Conservation (phyloP, 208 protist species). For the Novymonas esmeraldas region DNA sequence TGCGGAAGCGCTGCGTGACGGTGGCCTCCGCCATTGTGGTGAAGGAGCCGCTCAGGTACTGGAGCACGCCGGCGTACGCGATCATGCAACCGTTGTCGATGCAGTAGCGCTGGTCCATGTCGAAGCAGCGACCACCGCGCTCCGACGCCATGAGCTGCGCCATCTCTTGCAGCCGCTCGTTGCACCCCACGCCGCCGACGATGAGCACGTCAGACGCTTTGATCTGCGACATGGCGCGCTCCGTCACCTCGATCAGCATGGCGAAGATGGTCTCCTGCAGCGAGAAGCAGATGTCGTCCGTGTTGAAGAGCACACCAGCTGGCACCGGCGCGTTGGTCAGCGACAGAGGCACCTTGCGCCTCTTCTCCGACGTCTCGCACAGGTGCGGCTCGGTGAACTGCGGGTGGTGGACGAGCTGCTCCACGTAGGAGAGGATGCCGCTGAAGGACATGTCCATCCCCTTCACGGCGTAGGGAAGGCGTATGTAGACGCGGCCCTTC, state of each 20-base stretch:
- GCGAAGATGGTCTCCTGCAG: slow-evolving; percentile 99
- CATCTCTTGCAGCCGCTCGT: slow-evolving; percentile 97
- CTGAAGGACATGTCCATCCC: slow-evolving; percentile 98
- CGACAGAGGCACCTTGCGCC: slow-evolving; percentile 30
- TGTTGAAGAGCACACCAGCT: slow-evolving; percentile 77
- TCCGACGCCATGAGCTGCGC: slow-evolving; percentile 93
- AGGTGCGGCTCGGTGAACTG: slow-evolving; percentile 58
- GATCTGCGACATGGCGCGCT: slow-evolving; percentile 99
- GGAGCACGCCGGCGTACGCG: slow-evolving; percentile 96
- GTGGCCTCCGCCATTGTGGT: slow-evolving; percentile 70
- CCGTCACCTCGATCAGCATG: slow-evolving; percentile 99
- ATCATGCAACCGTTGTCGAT: slow-evolving; percentile 99
- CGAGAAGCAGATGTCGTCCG: slow-evolving; percentile 98
- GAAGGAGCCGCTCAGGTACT: slow-evolving; percentile 85
- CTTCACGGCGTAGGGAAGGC: slow-evolving; percentile 98
- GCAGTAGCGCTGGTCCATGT: slow-evolving; percentile 98
- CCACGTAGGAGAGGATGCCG: slow-evolving; percentile 93
- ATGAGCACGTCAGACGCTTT: slow-evolving; percentile 96
- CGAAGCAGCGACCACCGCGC: slow-evolving; percentile 88
- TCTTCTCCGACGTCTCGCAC: slow-evolving; percentile 21
- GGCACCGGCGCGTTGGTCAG: slow-evolving; percentile 36
- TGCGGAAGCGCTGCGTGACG: slow-evolving; percentile 93
- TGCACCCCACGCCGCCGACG: slow-evolving; percentile 99
- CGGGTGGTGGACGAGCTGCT: slow-evolving; percentile 73
- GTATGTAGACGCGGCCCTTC: slow-evolving; percentile 82